These are phyloP conservation scores for Nicotiana paniculata DNA, from an alignment of 257 asterid species.

Conservation along the genomic window DNA sequence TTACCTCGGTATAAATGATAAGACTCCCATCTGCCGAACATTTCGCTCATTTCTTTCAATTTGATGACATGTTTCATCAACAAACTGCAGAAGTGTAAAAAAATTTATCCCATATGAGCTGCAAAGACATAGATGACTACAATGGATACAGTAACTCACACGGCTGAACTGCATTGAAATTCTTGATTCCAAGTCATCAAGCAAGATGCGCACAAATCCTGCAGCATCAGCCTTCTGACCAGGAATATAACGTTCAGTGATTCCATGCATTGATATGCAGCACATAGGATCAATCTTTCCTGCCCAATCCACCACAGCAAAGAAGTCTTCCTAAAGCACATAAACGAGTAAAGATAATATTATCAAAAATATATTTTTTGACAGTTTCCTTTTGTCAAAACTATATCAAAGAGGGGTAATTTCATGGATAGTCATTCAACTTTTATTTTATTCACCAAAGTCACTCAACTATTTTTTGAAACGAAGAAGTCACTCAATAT, in stretches of 20 bases:
- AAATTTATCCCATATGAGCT: slow-evolving; percentile 11
- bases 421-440: too few relatives aligned
- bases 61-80: slow-evolving; percentile 95
- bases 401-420: not conserved
- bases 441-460: too few relatives aligned
- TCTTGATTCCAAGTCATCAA: slow-evolving; percentile 90
- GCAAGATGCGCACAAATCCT: slow-evolving; percentile 83
- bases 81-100: slow-evolving; percentile 51
- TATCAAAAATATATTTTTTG: not conserved
- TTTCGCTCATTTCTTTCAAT: slow-evolving; percentile 81
- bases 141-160: slow-evolving; percentile 41
- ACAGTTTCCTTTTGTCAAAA: not conserved
- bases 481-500: too few relatives aligned
- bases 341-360: slow-evolving; percentile 3
- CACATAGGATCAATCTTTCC: slow-evolving; percentile 91
- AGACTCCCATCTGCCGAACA: slow-evolving; percentile 76
- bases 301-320: slow-evolving; percentile 97
- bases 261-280: slow-evolving; percentile 96
- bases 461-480: too few relatives aligned
- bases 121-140: not conserved
- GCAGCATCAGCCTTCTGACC: slow-evolving; percentile 89
- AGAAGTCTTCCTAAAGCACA: slow-evolving; percentile 80
- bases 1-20: slow-evolving; percentile 89
- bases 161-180: slow-evolving; percentile 73
- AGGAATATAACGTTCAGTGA: slow-evolving; percentile 85